These are phyloP conservation scores for Solanum aculeatissimum DNA, from an alignment of 305 asterid genomes.

Conservation along the genomic window DNA sequence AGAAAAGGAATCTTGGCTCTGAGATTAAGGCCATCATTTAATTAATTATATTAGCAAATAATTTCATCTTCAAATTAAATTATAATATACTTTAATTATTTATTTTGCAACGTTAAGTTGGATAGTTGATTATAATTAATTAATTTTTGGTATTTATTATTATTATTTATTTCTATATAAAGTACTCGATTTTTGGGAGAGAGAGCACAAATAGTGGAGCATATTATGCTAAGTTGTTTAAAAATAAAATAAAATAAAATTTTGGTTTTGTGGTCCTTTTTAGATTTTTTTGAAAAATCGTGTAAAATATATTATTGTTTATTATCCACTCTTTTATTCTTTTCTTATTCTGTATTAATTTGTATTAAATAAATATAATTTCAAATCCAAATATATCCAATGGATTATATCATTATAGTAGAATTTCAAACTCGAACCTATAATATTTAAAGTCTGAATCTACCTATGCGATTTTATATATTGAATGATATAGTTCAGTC, in stretches of 20 bases:
- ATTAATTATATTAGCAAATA: neutral
- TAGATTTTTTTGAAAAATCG: neutral
- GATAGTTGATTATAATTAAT: neutral
- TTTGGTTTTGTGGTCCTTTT: neutral
- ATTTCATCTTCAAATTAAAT: neutral
- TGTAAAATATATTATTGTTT: neutral
- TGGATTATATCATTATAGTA: too few species aligned
- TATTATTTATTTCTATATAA: neutral
- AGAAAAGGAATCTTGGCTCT: constrained; percentile 39
- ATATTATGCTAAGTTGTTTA: constrained; percentile 42
- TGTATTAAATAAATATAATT: too few species aligned
- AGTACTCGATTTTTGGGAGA: constrained; percentile 14
- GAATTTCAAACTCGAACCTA: too few species aligned
- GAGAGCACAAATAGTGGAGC: constrained; percentile 50
- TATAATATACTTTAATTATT: neutral
- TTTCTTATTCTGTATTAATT: neutral
- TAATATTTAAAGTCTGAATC: too few species aligned
- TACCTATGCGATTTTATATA: too few species aligned
- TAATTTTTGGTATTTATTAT: neutral
- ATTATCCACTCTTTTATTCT: neutral
- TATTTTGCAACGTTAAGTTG: neutral
- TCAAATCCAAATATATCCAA: too few species aligned
- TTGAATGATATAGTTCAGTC: too few species aligned
- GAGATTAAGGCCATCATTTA: constrained; percentile 15
- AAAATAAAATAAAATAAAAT: constrained; percentile 5